Percentiles rank a stretch among this genome's conserved stretches.
These are phyloP conservation scores for Phialophora tarda DNA, from an alignment of 2,329 filamentous ascomycete species.

Conservation along the genomic window DNA sequence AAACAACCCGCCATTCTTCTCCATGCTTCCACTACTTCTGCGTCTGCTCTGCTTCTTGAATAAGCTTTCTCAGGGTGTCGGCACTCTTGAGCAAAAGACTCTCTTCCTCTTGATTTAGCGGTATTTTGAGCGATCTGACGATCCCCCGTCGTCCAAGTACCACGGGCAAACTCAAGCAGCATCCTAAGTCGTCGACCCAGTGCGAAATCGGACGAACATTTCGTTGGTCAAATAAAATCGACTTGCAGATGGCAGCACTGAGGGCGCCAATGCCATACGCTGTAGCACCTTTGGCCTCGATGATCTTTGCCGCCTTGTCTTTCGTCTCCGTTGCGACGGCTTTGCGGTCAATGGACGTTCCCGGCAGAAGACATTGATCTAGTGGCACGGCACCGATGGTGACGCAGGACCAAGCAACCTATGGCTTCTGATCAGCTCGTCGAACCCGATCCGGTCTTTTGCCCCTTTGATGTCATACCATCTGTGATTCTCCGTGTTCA, in stretches of 20 bases:
- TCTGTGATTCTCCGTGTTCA: conserved; percentile 57
- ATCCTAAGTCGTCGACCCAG: conserved; percentile 54
- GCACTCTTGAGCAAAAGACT: conserved; percentile 30
- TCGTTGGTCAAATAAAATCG: conserved; percentile 56
- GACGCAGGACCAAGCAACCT: conserved; percentile 54
- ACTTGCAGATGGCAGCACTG: conserved; percentile 56
- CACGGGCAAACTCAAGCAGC: conserved; percentile 58
- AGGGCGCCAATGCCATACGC: conserved; percentile 59
- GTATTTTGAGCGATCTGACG: conserved; percentile 43
- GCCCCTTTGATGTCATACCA: conserved; percentile 42
- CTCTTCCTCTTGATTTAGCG: conserved; percentile 36
- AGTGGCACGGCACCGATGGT: conserved; percentile 53
- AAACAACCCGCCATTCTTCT: no score
- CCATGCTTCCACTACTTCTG: not conserved
- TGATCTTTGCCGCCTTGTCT: conserved; percentile 55
- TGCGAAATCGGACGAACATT: conserved; percentile 57
- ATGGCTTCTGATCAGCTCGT: conserved; percentile 10
- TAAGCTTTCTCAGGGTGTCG: conserved; percentile 24
- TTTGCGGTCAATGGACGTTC: conserved; percentile 41
- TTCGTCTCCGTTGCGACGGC: conserved; percentile 54
- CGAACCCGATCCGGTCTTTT: not conserved
- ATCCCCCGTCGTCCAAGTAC: conserved; percentile 57
- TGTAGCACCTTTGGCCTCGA: conserved; percentile 58
- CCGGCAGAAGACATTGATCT: conserved; percentile 43
- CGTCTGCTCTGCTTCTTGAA: conserved; percentile 28